phyloP scores from a whole-genome alignment of 164 flowering plant species.

The grape (Vitis vinifera) region DNA sequence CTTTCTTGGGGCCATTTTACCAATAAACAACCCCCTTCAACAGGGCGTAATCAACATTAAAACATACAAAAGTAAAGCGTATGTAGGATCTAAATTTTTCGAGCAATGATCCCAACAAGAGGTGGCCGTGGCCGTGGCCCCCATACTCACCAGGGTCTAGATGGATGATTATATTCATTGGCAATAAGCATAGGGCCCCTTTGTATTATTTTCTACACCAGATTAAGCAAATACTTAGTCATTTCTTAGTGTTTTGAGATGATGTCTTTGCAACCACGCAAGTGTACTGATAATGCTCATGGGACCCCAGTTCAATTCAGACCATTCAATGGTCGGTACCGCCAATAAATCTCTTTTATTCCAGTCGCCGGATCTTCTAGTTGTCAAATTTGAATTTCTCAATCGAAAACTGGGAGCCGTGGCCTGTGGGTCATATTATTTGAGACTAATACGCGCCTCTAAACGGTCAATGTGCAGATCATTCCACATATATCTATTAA shows the following conservation, averaged over 20 bases:
- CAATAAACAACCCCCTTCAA: no score
- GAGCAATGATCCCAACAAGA: no score
- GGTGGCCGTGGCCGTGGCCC: no score
- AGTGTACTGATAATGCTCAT: constrained; percentile 4
- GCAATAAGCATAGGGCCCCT: constrained; percentile 8
- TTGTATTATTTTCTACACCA: constrained; percentile 3
- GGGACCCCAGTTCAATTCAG: background rate
- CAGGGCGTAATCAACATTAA: no score
- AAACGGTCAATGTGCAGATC: no score
- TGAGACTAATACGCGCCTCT: background rate
- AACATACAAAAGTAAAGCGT: no score
- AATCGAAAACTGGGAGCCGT: background rate
- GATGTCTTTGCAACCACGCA: constrained; percentile 23
- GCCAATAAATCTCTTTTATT: background rate
- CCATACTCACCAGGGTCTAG: no score
- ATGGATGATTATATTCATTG: constrained; percentile 2
- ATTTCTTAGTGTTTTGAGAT: constrained; percentile 2
- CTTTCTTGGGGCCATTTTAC: no score
- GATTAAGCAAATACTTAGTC: constrained; percentile 20
- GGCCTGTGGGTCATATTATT: constrained; percentile 6
- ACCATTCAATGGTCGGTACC: background rate
- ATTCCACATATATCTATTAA: no score
- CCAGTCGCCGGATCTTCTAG: background rate
- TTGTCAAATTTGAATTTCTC: constrained; percentile 4
- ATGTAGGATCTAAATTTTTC: no score